Percentiles rank a stretch among this genome's conserved stretches.
These are phyloP conservation scores for Luvunga scandens DNA, from an alignment of 345 rosid species.

Conservation along the genomic window DNA sequence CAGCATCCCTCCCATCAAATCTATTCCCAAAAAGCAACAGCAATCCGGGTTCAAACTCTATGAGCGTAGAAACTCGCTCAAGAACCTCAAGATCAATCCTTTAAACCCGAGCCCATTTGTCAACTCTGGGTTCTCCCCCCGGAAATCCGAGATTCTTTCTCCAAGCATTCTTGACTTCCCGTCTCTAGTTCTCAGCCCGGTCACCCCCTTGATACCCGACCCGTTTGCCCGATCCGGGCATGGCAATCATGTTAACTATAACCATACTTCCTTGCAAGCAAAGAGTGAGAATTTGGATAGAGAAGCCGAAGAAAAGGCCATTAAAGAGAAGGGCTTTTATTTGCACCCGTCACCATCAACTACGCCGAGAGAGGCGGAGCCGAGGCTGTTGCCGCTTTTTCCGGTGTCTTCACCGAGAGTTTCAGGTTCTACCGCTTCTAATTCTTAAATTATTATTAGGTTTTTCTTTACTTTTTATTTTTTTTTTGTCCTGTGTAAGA, in stretches of 20 bases:
- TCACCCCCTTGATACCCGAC: constrained; percentile 87
- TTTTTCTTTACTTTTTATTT: background rate
- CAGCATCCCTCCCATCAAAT: constrained; percentile 89
- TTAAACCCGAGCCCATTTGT: constrained; percentile 46
- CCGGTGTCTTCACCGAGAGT: constrained; percentile 84
- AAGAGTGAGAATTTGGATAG: constrained; percentile 13
- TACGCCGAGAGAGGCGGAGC: constrained; percentile 79
- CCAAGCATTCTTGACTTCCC: constrained; percentile 94
- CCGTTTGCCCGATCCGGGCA: constrained; percentile 80
- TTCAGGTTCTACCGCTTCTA: constrained; percentile 59
- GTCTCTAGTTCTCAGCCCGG: constrained; percentile 79
- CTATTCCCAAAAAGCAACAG: constrained; percentile 67
- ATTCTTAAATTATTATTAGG: constrained; percentile 23
- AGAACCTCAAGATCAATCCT: constrained; percentile 84
- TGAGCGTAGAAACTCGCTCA: constrained; percentile 88
- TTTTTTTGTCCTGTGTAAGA: constrained; percentile 29
- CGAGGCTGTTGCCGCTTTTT: constrained; percentile 78
- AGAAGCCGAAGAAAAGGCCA: constrained; percentile 71
- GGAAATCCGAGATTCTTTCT: constrained; percentile 80
- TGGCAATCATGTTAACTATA: constrained; percentile 25
- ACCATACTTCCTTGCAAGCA: background rate
- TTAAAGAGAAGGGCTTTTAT: constrained; percentile 84
- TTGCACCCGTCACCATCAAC: constrained; percentile 84
- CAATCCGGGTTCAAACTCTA: constrained; percentile 85
- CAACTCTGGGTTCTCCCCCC: constrained; percentile 58